Percentiles rank a stretch among this genome's conserved stretches.
phyloP scores from a whole-genome alignment of 2,329 filamentous ascomycete species.

The Verticillium longisporum region DNA sequence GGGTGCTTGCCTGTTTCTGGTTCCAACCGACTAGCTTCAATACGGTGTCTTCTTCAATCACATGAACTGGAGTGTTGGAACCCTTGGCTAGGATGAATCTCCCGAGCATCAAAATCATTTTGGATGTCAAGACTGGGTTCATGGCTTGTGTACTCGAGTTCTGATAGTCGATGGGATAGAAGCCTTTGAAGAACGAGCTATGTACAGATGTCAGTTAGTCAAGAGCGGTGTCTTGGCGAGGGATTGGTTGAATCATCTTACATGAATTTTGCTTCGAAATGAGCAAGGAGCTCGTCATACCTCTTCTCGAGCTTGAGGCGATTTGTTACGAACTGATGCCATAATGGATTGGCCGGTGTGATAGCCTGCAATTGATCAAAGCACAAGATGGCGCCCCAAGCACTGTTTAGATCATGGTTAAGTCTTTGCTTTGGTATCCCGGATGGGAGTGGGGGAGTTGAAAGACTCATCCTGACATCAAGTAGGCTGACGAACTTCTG shows the following conservation, averaged over 20 bases:
- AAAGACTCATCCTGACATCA: no score
- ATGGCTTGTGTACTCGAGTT: constrained; percentile 10
- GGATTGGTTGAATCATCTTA: neutral
- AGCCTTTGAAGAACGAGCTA: constrained; percentile 13
- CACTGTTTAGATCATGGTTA: constrained; percentile 17
- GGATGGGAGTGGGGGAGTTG: neutral
- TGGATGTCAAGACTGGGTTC: constrained; percentile 13
- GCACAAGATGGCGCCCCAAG: constrained; percentile 15
- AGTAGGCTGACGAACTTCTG: no score
- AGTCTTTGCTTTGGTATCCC: constrained; percentile 4
- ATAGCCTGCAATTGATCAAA: constrained; percentile 14
- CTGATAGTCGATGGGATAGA: constrained; percentile 15
- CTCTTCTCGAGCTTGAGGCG: constrained; percentile 13
- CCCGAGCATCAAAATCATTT: constrained; percentile 13
- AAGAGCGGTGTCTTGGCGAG: no score
- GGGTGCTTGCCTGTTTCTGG: constrained; percentile 12
- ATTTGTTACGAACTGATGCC: constrained; percentile 15
- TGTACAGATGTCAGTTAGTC: neutral
- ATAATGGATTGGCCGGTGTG: constrained; percentile 11
- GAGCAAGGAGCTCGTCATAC: constrained; percentile 12
- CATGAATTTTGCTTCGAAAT: constrained; percentile 14
- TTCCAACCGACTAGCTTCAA: constrained; percentile 13
- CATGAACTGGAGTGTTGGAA: constrained; percentile 8
- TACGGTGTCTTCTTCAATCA: constrained; percentile 11
- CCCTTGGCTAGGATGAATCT: constrained; percentile 8